phyloP scores from a whole-genome alignment of 2,329 filamentous ascomycete species.

The Verticillium isaacii region DNA sequence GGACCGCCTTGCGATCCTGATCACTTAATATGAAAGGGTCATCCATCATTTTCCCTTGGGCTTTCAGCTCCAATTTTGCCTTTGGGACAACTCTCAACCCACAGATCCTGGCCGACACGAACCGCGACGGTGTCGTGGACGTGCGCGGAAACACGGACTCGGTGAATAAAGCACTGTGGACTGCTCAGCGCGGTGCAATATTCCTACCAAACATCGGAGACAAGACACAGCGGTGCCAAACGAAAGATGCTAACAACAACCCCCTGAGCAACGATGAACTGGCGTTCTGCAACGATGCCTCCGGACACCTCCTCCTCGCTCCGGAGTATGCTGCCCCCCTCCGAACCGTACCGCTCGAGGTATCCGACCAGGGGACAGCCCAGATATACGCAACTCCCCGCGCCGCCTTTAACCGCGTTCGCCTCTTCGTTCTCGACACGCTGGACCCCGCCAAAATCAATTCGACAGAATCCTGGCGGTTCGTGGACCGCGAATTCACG shows the following conservation, averaged over 20 bases:
- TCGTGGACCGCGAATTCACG: slow-evolving; percentile 17
- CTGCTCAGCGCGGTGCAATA: slow-evolving; percentile 20
- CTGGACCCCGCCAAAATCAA: too few relatives aligned
- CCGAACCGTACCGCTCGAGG: slow-evolving; percentile 19
- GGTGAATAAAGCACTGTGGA: slow-evolving; percentile 18
- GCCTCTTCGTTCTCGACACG: slow-evolving; percentile 19
- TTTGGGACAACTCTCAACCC: neutral
- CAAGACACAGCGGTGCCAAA: slow-evolving; percentile 21
- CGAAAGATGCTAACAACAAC: slow-evolving; percentile 7
- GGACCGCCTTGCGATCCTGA: too few relatives aligned
- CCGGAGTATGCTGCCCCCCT: slow-evolving; percentile 26
- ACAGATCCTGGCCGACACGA: slow-evolving; percentile 27
- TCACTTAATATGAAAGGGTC: too few relatives aligned
- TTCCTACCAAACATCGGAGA: slow-evolving; percentile 32
- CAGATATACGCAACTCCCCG: slow-evolving; percentile 11
- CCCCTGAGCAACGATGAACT: slow-evolving; percentile 19
- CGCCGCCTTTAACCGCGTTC: slow-evolving; percentile 15
- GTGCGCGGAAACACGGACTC: slow-evolving; percentile 11
- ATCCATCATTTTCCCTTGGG: too few relatives aligned
- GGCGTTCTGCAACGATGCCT: slow-evolving; percentile 28
- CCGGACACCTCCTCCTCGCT: slow-evolving; percentile 23
- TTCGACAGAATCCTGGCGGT: slow-evolving; percentile 16
- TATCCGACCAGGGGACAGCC: slow-evolving; percentile 13
- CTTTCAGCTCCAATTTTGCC: too few relatives aligned
- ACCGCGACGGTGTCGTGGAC: slow-evolving; percentile 28